phyloP scores from a whole-genome alignment of 2,329 filamentous ascomycete genomes.

The Aschersonia sp. region DNA sequence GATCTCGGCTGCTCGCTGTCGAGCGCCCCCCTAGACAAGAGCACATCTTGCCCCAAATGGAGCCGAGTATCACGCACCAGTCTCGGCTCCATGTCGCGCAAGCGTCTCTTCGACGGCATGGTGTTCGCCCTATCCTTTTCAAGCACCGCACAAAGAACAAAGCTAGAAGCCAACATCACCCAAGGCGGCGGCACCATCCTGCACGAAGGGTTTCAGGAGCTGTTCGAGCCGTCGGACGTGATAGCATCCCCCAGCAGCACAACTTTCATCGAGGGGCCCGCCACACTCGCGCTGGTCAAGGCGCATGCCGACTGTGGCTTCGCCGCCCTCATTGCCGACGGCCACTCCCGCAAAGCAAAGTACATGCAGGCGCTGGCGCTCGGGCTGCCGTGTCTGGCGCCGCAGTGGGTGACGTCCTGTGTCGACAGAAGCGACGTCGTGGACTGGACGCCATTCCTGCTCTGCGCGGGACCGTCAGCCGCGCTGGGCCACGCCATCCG shows the following conservation, averaged over 20 bases:
- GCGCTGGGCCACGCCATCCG: constrained; percentile 65
- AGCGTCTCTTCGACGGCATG: constrained; percentile 60
- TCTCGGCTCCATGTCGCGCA: constrained; percentile 11
- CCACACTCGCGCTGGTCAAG: constrained; percentile 35
- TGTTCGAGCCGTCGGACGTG: constrained; percentile 45
- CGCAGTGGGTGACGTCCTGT: constrained; percentile 68
- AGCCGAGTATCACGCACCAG: constrained; percentile 14
- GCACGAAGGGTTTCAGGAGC: constrained; percentile 61
- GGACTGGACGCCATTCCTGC: constrained; percentile 67
- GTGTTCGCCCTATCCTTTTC: constrained; percentile 71
- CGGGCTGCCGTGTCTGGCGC: constrained; percentile 71
- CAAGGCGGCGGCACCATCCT: constrained; percentile 62
- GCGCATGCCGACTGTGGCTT: constrained; percentile 51
- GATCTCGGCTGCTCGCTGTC: constrained; percentile 28
- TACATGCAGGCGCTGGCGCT: constrained; percentile 91
- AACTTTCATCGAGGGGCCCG: constrained; percentile 15
- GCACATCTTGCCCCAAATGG: constrained; percentile 14
- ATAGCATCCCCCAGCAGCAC: constrained; percentile 16
- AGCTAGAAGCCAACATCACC: constrained; percentile 46
- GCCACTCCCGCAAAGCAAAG: constrained; percentile 74
- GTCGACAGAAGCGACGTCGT: constrained; percentile 45
- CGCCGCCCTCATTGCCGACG: constrained; percentile 72
- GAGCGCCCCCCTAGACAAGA: constrained; percentile 21
- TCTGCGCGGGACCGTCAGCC: constrained; percentile 70
- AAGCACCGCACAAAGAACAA: constrained; percentile 24